Conservation (phyloP, 2,329 filamentous ascomycete genomes). For the Periconia macrospinosa region DNA sequence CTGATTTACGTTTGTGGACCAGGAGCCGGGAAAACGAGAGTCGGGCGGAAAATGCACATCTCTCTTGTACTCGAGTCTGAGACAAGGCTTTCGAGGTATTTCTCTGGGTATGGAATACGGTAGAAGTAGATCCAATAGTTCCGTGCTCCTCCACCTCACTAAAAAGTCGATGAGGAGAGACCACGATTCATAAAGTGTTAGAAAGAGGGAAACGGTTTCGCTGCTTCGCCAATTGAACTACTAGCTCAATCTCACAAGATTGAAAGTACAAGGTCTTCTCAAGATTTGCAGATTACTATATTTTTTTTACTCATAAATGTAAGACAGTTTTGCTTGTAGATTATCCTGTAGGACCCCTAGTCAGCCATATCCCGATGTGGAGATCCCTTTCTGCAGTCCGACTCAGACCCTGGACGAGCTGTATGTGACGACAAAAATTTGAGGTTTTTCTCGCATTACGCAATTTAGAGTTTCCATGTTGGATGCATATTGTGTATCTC, state of each 20-base stretch:
- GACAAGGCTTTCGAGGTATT: constrained; percentile 4
- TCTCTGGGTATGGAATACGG: background rate
- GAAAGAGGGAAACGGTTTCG: background rate
- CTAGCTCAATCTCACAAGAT: background rate
- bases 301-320: background rate
- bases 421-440: background rate
- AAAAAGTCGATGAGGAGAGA: background rate
- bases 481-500: no score
- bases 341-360: background rate
- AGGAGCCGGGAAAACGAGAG: constrained; percentile 14
- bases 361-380: background rate
- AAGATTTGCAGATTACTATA: background rate
- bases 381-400: background rate
- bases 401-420: background rate
- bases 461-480: background rate
- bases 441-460: background rate
- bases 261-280: background rate
- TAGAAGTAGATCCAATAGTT: background rate
- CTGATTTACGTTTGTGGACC: constrained; percentile 4
- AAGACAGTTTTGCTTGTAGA: background rate
- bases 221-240: background rate
- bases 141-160: background rate
- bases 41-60: constrained; percentile 9
- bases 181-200: background rate
- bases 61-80: constrained; percentile 14